Evolutionary conservation across 805 yeast genomes (phyloP).

Genomic region (Saccharomycopsis schoenii): DNA sequence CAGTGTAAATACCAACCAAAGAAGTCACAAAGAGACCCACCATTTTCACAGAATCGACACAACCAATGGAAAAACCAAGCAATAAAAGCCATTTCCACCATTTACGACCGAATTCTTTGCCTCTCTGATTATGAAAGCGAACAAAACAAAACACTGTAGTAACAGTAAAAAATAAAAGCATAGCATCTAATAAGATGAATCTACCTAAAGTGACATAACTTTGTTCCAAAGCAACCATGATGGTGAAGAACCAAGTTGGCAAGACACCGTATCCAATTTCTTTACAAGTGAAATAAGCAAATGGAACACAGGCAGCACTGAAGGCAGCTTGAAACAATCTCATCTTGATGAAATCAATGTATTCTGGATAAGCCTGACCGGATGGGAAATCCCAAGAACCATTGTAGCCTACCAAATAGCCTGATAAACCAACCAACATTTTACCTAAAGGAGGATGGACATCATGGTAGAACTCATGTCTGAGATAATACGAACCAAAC

Average conservation of each 20-base stretch:
- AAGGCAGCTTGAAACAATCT: constrained; percentile 79
- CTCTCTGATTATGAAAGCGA: constrained; percentile 52
- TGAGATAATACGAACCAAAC: constrained; percentile 84
- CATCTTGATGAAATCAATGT: constrained; percentile 75
- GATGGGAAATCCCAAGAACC: constrained; percentile 88
- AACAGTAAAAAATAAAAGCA: constrained; percentile 80
- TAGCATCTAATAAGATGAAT: constrained; percentile 85
- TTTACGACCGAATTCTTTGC: constrained; percentile 46
- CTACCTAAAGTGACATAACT: constrained; percentile 80
- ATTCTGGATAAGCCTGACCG: constrained; percentile 66
- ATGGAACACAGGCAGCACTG: constrained; percentile 76
- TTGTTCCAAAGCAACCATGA: constrained; percentile 75
- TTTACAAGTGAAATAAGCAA: constrained; percentile 75
- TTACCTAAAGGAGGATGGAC: constrained; percentile 97
- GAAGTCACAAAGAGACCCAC: constrained; percentile 89
- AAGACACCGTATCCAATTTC: constrained; percentile 62
- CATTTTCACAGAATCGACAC: constrained; percentile 90
- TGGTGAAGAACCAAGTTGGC: constrained; percentile 67
- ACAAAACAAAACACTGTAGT: constrained; percentile 68
- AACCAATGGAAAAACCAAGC: constrained; percentile 82
- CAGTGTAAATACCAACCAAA: constrained; percentile 81
- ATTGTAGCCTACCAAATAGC: constrained; percentile 76
- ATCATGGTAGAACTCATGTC: constrained; percentile 86
- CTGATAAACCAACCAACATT: constrained; percentile 82
- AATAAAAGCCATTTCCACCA: constrained; percentile 93